Base-by-base conservation (phyloP, 108 stramenopile species). In the Pseudonitzschia pungens region DNA sequence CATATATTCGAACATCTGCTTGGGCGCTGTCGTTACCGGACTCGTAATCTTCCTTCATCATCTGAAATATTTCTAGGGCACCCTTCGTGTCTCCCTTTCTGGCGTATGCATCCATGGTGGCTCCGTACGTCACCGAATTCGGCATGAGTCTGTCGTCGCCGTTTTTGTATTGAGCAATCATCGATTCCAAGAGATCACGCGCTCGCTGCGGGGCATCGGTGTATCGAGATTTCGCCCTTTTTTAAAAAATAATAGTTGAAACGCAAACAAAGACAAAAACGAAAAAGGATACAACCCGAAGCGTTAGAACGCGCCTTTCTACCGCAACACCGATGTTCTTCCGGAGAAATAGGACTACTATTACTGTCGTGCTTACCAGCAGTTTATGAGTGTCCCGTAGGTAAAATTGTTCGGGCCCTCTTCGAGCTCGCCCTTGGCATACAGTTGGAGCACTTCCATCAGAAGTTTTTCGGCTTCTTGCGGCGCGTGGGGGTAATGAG, bases 71-170 rank as follows among this genome's bases (percentile, higher is more conserved):
- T 31, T 58, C 29, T 15, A 58, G 0, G 9, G 57, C 57, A 58
- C 57, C 57, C 29, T 58, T 14, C 5, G 57, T 31, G n/a, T 91
- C 86, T 57, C 87, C 85, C 58, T 88, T 84, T 62, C 89, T 89
- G 59, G 90, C 90, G 69, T 84, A 89, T 20, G 90, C 83, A 74
- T 91, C 89, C 76, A 94, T 92, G 42, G 92, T 90, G 18, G 89
- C 88, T 40, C 87, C 88, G 71, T 93, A 93, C 8, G 92, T 91
- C 58, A 91, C 90, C 27, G 57, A 28, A 58, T 58, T 58, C 11
- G 29, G 27, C 57, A 31, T 58, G 29, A 31, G 27, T 26, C 29
- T 22, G 24, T 58, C 15, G 27, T 58, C 57, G 29, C 29, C 29
- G 12, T 58, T 58, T 18, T 58, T 58, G 14, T 58, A 58, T 58